Conservation (phyloP, 306 rosid genomes). For the Lupinus albus region DNA sequence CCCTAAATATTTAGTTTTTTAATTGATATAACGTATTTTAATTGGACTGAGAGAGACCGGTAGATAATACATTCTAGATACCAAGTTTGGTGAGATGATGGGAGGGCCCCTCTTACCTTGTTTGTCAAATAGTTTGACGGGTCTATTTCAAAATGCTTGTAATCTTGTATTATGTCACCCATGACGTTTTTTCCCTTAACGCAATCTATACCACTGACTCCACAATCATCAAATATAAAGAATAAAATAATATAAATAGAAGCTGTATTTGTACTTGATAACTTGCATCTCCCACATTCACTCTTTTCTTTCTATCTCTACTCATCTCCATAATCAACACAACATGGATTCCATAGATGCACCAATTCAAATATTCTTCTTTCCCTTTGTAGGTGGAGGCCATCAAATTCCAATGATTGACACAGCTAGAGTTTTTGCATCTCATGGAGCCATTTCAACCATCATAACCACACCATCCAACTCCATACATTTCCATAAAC, state of each 20-base stretch:
- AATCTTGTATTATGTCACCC: slow-evolving; percentile 23
- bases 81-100: no score
- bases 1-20: no score
- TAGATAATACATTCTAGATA: no score
- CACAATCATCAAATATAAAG: background rate
- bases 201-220: background rate
- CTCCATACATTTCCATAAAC: slow-evolving; percentile 43
- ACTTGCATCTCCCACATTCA: background rate
- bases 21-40: no score
- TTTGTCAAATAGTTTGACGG: background rate
- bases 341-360: slow-evolving; percentile 32
- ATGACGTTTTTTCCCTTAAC: slow-evolving; percentile 28
- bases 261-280: no score
- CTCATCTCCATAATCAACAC: background rate
- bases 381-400: slow-evolving; percentile 59
- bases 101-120: background rate
- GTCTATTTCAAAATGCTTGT: no score
- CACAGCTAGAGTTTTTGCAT: slow-evolving; percentile 61
- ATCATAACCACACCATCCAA: slow-evolving; percentile 54
- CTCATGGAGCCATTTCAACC: slow-evolving; percentile 60
- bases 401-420: slow-evolving; percentile 76
- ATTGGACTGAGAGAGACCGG: no score
- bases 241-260: background rate
- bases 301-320: background rate
- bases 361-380: slow-evolving; percentile 43